Evolutionary conservation across 192 early-diverging fungal species (phyloP).

Genomic region (Backusella sp.): DNA sequence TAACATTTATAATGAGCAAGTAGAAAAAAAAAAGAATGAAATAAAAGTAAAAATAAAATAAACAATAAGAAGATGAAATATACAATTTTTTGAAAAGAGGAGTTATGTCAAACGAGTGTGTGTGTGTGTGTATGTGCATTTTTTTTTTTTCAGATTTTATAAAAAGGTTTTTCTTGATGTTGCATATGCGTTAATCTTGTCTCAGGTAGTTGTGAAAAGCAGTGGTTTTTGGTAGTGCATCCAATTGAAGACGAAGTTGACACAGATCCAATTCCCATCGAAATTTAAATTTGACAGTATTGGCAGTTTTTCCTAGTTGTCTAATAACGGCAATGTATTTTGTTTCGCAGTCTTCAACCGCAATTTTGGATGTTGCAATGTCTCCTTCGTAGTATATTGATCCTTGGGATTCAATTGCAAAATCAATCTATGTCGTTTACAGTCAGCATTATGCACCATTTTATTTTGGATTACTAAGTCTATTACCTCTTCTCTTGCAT

Average conservation of each 20-base stretch:
- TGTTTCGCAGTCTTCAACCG: slow-evolving; percentile 2
- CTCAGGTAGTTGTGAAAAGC: not conserved
- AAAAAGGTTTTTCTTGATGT: not conserved
- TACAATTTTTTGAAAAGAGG: not conserved
- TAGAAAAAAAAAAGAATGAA: not conserved
- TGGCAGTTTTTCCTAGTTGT: not conserved
- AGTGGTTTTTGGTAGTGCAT: not conserved
- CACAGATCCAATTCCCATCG: not conserved
- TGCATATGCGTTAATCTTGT: not conserved
- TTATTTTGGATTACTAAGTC: not conserved
- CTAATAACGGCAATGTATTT: not conserved
- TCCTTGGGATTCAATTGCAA: slow-evolving; percentile 20
- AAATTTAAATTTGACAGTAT: not conserved
- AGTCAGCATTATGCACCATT: not conserved
- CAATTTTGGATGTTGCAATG: not conserved
- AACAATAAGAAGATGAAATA: not conserved
- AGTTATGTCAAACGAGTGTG: no score
- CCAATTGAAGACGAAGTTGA: not conserved
- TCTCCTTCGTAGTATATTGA: slow-evolving; percentile 23
- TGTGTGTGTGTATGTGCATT: no score
- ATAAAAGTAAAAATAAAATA: no score
- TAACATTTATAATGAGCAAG: not conserved
- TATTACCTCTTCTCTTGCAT: slow-evolving; percentile 20
- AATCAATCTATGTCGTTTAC: slow-evolving; percentile 6
- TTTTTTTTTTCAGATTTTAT: no score